Evolutionary conservation across 1,139 yeast species (phyloP).

Genomic region (Diutina mesorugosa): DNA sequence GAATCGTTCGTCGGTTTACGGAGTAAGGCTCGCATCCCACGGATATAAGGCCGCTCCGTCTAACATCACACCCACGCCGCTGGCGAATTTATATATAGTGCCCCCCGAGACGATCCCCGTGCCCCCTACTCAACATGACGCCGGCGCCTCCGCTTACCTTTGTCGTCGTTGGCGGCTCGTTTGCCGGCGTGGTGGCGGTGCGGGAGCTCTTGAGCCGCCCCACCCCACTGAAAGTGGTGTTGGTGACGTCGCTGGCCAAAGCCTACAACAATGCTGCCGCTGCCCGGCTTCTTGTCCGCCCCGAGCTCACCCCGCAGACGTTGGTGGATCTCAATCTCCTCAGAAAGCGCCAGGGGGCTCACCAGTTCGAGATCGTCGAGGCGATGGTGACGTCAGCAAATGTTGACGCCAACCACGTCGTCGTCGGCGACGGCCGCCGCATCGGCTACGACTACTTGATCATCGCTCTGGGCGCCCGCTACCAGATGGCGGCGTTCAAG

Average conservation of each 20-base stretch:
- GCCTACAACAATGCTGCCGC: slow-evolving; percentile 13
- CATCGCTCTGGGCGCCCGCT: slow-evolving; percentile 20
- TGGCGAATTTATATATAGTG: no score
- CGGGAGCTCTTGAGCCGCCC: slow-evolving; percentile 6
- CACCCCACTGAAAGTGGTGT: slow-evolving; percentile 6
- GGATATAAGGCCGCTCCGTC: background rate
- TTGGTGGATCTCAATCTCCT: slow-evolving; percentile 11
- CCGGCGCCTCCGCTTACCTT: slow-evolving; percentile 5
- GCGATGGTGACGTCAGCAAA: slow-evolving; percentile 14
- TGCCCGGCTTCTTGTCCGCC: slow-evolving; percentile 21
- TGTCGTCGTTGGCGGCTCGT: slow-evolving; percentile 25
- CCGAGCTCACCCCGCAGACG: slow-evolving; percentile 10
- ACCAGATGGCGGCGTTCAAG: slow-evolving; percentile 6
- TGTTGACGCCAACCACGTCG: slow-evolving; percentile 9
- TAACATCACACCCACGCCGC: background rate
- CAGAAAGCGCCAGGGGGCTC: slow-evolving; percentile 9
- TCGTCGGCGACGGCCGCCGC: slow-evolving; percentile 4
- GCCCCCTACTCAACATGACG: background rate
- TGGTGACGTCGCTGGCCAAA: slow-evolving; percentile 10
- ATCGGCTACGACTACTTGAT: slow-evolving; percentile 18
- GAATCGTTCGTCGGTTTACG: background rate
- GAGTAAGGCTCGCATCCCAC: background rate
- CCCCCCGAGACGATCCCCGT: background rate
- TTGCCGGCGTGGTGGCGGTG: slow-evolving; percentile 18
- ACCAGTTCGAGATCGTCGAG: slow-evolving; percentile 9